Base-by-base conservation (phyloP, 768 basidiomycete species). In the Cyclocybe aegerita region DNA sequence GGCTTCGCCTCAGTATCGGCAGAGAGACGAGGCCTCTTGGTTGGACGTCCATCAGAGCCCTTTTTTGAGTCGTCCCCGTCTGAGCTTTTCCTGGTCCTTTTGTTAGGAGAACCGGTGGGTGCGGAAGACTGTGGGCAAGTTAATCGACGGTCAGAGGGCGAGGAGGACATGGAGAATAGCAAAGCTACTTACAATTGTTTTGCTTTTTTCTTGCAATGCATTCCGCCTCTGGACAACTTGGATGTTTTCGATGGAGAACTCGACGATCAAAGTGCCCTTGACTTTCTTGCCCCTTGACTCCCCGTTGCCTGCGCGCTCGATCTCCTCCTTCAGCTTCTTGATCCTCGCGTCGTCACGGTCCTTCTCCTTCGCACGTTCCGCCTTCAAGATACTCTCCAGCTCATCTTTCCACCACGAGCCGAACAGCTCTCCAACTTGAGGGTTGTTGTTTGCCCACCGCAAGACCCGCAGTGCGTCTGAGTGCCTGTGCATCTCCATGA, bases 171-270 rank as follows among this genome's bases (percentile, higher is more conserved):
- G 29, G 36, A 30, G 1, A 40, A 35, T 40, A 12, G 29, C 15
- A 48, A 3, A 38, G 12, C 37, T 4, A 54, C 67, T 40, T 30
- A 73, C 67, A 47, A 46, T 59, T 38, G 53, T 48, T 46, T 75
- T 70, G 53, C 75, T 77, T 48, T 54, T 60, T 47, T 63, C 52
- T 46, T 56, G 49, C 47, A 50, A 74, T 1, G 81, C 78, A 35
- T 77, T 76, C 60, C 93, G 76, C 49, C 92, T 75, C 55, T 88
- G 88, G 35, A 94, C 85, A 30, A 95, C 92, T 69, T 93, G 89
- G 14, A 91, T 73, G 61, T 98, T 98, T 73, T 98, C 94, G 44
- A 98, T 93, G 36, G 93, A 94, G 68, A 97, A 97, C 70, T 98
- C 95, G n/a, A 93, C 83, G 60, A 96, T 86, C 53, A 97, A 67